Conservation (phyloP, 1,284 basidiomycete genomes). For the Nidula niveotomentosa region DNA sequence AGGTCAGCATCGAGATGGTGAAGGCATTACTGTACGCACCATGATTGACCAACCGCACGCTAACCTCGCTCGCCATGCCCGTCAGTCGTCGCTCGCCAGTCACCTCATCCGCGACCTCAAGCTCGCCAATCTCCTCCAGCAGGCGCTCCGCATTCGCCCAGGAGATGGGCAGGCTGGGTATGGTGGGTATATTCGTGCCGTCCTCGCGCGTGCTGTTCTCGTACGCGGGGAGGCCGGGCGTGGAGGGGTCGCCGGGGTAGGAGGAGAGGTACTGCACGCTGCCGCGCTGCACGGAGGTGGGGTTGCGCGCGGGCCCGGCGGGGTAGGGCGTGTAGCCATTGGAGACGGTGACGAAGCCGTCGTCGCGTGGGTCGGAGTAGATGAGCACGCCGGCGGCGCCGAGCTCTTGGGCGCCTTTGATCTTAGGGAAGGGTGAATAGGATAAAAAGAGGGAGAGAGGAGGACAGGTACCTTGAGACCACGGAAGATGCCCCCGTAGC, state of each 20-base stretch:
- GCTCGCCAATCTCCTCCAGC: slow-evolving; percentile 53
- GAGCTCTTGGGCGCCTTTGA: slow-evolving; percentile 81
- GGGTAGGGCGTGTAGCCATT: slow-evolving; percentile 85
- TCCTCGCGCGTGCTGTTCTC: slow-evolving; percentile 75
- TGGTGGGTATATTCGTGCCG: slow-evolving; percentile 73
- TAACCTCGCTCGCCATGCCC: slow-evolving; percentile 47
- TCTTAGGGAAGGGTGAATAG: slow-evolving; percentile 32
- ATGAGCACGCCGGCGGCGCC: slow-evolving; percentile 79
- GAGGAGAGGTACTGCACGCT: slow-evolving; percentile 81
- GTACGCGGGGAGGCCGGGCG: slow-evolving; percentile 88
- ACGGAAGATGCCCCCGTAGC: slow-evolving; percentile 83
- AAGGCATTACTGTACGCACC: slow-evolving; percentile 35
- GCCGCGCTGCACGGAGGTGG: slow-evolving; percentile 83
- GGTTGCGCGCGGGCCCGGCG: slow-evolving; percentile 85
- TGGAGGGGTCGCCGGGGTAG: slow-evolving; percentile 87
- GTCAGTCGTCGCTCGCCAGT: slow-evolving; percentile 35
- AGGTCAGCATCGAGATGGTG: neutral
- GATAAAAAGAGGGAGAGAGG: neutral
- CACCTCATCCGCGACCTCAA: slow-evolving; percentile 14
- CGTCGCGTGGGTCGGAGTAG: slow-evolving; percentile 89
- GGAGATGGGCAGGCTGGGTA: slow-evolving; percentile 80
- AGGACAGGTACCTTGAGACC: slow-evolving; percentile 67
- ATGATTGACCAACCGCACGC: slow-evolving; percentile 61
- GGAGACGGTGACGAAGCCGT: slow-evolving; percentile 77
- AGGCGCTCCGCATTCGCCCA: slow-evolving; percentile 69